Percentiles rank a stretch among this genome's conserved stretches.
phyloP scores from a whole-genome alignment of 2,329 filamentous ascomycete genomes.

The Tolypocladium capitatum region DNA sequence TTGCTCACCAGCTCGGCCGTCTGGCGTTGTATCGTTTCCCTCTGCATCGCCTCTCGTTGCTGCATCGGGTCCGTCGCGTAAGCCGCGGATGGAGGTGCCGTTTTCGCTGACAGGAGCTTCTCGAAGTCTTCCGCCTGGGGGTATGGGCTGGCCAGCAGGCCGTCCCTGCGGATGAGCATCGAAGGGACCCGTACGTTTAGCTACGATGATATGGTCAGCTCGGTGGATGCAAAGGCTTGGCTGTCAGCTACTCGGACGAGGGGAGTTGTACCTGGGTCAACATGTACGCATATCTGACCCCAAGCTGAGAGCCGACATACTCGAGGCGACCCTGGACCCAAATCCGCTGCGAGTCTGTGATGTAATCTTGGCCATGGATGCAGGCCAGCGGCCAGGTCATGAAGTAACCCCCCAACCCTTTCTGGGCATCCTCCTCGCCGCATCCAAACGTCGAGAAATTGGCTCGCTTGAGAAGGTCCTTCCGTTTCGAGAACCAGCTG shows the following conservation, averaged over 20 bases:
- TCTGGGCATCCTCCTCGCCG: constrained; percentile 34
- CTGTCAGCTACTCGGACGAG: background rate
- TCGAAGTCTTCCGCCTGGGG: constrained; percentile 29
- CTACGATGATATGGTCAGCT: constrained; percentile 19
- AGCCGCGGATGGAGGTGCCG: constrained; percentile 19
- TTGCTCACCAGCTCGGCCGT: constrained; percentile 28
- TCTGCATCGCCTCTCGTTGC: constrained; percentile 34
- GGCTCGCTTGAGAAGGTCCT: constrained; percentile 24
- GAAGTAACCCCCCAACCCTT: constrained; percentile 45
- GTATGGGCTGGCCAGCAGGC: constrained; percentile 31
- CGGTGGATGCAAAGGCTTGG: background rate
- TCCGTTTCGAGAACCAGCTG: constrained; percentile 40
- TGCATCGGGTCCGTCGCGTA: constrained; percentile 30
- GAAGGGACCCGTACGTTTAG: constrained; percentile 46
- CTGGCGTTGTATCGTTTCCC: constrained; percentile 28
- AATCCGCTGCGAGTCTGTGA: constrained; percentile 42
- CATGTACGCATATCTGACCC: constrained; percentile 44
- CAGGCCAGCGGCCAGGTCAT: constrained; percentile 45
- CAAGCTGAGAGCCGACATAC: constrained; percentile 41
- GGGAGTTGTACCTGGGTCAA: constrained; percentile 32
- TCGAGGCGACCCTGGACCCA: constrained; percentile 41
- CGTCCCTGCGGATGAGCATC: constrained; percentile 46
- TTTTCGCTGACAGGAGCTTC: constrained; percentile 28
- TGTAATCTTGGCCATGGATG: constrained; percentile 42
- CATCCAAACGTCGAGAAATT: constrained; percentile 34